Base-by-base conservation (phyloP, 768 basidiomycete species). In the Cystofilobasidium capitatum region DNA sequence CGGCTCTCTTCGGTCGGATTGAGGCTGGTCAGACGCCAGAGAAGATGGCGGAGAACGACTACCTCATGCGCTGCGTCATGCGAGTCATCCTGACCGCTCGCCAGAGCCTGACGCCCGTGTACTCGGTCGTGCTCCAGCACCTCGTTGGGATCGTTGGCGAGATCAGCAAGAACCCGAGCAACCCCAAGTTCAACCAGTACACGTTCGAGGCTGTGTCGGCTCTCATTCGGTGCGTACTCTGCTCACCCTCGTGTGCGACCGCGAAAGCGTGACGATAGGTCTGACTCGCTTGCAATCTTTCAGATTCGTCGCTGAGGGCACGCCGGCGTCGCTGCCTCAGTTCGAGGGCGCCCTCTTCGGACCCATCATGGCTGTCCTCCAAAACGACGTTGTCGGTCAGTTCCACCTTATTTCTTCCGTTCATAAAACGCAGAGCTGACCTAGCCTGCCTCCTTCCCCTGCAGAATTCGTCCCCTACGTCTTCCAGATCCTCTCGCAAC, bases 11-110 rank as follows among this genome's bases (percentile, higher is more conserved):
- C 70, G 77, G 78, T 45, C 91, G 88, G 76, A 88, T 96, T 51
- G 90, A 92, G 76, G 78, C 79, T 47, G 88, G 85, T 8, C 82
- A 81, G 3, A 88, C 88, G 4, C 85, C 96, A 0, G 89, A 96
- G 75, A 93, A 94, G 79, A 84, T 94, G 37, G 91, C 94, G 0
- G 93, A 97, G 76, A 99, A 99, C 72, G 94, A 98, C 76, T 88
- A 96, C 76, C 79, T 98, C 58, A 99, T 97, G 92, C 92, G 90
- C 81, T 93, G 94, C 76, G 85, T 84, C 24, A 93, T 97, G 90
- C 85, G 93, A 36, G 87, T 97, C 35, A 87, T 97, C 75, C 81
- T 97, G 58, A 94, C 91, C 0, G 89, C 91, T 17, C 83, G 89
- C 24, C 86, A 89, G 72, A 82, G 84, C 3, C 79, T 98, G 49